A percentile compares a stretch with the other conserved stretches of the same genome.
Evolutionary conservation across 306 rosid genomes (phyloP).

Genomic region (Begonia loranthoides): DNA sequence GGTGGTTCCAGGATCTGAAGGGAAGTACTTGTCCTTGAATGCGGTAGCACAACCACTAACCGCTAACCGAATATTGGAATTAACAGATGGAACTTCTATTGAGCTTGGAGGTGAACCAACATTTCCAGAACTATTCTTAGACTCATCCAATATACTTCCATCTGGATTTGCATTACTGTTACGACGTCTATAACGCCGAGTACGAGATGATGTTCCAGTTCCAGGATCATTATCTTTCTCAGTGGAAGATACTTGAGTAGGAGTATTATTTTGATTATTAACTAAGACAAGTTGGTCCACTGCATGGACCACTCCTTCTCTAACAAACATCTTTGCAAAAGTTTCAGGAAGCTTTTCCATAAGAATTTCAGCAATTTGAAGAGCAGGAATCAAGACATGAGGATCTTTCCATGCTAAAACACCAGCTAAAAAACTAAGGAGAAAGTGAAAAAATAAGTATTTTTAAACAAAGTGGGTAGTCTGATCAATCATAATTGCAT

Average conservation of each 20-base stretch:
- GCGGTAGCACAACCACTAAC: slow-evolving; percentile 77
- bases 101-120: slow-evolving; percentile 75
- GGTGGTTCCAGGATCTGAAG: slow-evolving; percentile 57
- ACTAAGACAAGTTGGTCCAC: slow-evolving; percentile 86
- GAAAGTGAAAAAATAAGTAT: slow-evolving; percentile 11
- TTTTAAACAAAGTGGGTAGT: background rate
- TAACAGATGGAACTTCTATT: slow-evolving; percentile 51
- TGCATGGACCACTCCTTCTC: slow-evolving; percentile 98
- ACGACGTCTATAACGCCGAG: slow-evolving; percentile 86
- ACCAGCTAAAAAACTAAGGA: slow-evolving; percentile 80
- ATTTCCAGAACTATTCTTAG: slow-evolving; percentile 41
- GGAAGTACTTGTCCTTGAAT: slow-evolving; percentile 82
- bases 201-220: slow-evolving; percentile 63
- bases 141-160: slow-evolving; percentile 59
- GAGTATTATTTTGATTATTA: slow-evolving; percentile 33
- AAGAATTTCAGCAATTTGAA: slow-evolving; percentile 93
- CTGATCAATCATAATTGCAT: background rate
- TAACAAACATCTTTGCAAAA: slow-evolving; percentile 77
- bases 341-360: slow-evolving; percentile 92
- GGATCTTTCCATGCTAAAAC: slow-evolving; percentile 99
- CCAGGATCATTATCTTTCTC: slow-evolving; percentile 69
- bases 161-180: slow-evolving; percentile 52
- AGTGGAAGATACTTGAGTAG: slow-evolving; percentile 40
- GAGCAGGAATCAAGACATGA: slow-evolving; percentile 76
- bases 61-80: slow-evolving; percentile 53